A percentile compares a stretch with the other conserved stretches of the same genome.
phyloP scores from a whole-genome alignment of 2,329 filamentous ascomycete genomes.

The Remersonia thermophila region DNA sequence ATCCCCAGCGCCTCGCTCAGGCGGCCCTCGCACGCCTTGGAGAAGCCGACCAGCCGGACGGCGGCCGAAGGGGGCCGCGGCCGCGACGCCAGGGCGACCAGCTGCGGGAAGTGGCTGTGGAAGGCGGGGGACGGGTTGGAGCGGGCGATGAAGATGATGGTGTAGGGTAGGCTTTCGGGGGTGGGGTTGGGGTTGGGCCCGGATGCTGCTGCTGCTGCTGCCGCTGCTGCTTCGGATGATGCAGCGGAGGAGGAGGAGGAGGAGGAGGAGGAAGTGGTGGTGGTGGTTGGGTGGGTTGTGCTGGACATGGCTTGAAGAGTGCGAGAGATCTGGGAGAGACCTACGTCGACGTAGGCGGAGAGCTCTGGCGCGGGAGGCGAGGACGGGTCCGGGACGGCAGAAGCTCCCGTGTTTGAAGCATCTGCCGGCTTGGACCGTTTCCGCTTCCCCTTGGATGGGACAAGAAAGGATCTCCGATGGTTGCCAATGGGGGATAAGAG shows the following conservation, averaged over 20 bases:
- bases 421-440: conserved; percentile 36
- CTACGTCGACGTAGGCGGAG: conserved; percentile 46
- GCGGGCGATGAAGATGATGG: conserved; percentile 45
- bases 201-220: too few species aligned
- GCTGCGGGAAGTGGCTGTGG: conserved; percentile 44
- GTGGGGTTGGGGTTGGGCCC: background rate
- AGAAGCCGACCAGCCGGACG: conserved; percentile 50
- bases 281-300: background rate
- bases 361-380: conserved; percentile 38
- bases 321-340: conserved; percentile 51
- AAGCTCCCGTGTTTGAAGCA: conserved; percentile 9
- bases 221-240: background rate
- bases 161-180: conserved; percentile 23
- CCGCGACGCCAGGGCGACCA: conserved; percentile 34
- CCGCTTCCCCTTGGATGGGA: conserved; percentile 49
- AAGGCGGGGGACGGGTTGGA: conserved; percentile 46
- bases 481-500: conserved; percentile 51
- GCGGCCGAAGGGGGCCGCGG: conserved; percentile 25
- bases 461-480: conserved; percentile 41
- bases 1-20: conserved; percentile 47
- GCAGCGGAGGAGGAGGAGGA: too few species aligned
- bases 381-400: conserved; percentile 3
- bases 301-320: conserved; percentile 36
- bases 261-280: too few species aligned
- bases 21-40: conserved; percentile 44